Percentiles rank a stretch among this genome's conserved stretches.
These are phyloP conservation scores for Pyrenophora graminea DNA, from an alignment of 2,329 filamentous ascomycete genomes.

Conservation along the genomic window DNA sequence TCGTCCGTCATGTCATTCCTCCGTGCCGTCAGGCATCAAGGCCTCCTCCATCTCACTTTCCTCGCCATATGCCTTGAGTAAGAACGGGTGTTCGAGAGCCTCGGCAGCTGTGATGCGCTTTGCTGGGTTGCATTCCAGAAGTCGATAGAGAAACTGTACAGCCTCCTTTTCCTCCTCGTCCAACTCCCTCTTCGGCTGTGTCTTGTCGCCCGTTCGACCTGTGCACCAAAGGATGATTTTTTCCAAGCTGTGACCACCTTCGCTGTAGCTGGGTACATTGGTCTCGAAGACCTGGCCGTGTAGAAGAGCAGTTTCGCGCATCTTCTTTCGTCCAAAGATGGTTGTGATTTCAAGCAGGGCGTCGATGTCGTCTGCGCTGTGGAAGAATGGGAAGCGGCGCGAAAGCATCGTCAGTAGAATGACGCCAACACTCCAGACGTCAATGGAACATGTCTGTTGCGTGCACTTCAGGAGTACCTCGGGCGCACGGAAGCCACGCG, in stretches of 20 bases:
- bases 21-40: conserved; percentile 36
- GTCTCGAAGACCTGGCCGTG: conserved; percentile 94
- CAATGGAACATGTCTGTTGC: conserved; percentile 86
- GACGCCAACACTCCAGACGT: conserved; percentile 97
- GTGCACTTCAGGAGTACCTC: conserved; percentile 98
- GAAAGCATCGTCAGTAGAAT: conserved; percentile 94
- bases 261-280: conserved; percentile 86
- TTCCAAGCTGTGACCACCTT: conserved; percentile 82
- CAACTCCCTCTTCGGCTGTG: conserved; percentile 55
- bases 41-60: conserved; percentile 41
- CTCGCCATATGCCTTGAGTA: conserved; percentile 47
- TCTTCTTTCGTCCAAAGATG: conserved; percentile 83
- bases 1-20: conserved; percentile 23
- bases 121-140: conserved; percentile 76
- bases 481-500: conserved; percentile 91
- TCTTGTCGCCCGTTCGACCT: conserved; percentile 67
- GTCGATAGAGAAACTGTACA: conserved; percentile 70
- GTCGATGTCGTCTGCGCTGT: conserved; percentile 96
- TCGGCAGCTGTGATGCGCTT: conserved; percentile 75
- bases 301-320: conserved; percentile 79
- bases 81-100: conserved; percentile 73
- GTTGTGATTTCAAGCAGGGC: conserved; percentile 97
- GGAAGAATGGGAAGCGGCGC: conserved; percentile 95
- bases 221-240: conserved; percentile 97
- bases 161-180: conserved; percentile 72